Evolutionary conservation across 208 protist species (phyloP).

Genomic region (Trypanosoma lewisi): DNA sequence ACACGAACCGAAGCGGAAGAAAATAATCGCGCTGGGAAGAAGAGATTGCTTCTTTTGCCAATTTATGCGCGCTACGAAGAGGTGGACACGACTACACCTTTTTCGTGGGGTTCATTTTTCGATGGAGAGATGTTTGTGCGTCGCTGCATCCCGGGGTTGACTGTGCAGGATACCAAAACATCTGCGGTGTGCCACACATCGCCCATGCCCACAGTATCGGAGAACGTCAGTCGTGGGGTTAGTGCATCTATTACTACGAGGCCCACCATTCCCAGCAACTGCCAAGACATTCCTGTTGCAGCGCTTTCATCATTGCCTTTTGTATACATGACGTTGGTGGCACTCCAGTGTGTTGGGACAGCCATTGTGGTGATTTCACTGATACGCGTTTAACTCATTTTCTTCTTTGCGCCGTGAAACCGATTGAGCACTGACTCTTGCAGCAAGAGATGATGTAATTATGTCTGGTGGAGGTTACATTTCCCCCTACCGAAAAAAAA

Average conservation of each 20-base stretch:
- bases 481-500: too few relatives aligned
- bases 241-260: background rate
- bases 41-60: constrained; percentile 46
- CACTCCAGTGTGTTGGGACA: constrained; percentile 38
- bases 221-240: background rate
- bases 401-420: too few relatives aligned
- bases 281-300: constrained; percentile 54
- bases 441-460: too few relatives aligned
- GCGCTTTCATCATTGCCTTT: constrained; percentile 49
- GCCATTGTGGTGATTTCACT: constrained; percentile 20
- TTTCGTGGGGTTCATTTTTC: constrained; percentile 47
- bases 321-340: constrained; percentile 55
- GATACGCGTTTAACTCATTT: background rate
- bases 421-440: too few relatives aligned
- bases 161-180: constrained; percentile 26
- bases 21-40: background rate
- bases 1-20: constrained; percentile 4
- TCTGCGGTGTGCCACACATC: background rate
- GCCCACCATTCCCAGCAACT: constrained; percentile 9
- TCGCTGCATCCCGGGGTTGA: constrained; percentile 45
- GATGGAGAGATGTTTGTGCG: constrained; percentile 36
- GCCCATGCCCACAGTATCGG: background rate
- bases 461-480: too few relatives aligned
- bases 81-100: constrained; percentile 35
- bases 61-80: constrained; percentile 83